Conservation (phyloP, 2,329 filamentous ascomycete genomes). For the Fusarium ambrosium region DNA sequence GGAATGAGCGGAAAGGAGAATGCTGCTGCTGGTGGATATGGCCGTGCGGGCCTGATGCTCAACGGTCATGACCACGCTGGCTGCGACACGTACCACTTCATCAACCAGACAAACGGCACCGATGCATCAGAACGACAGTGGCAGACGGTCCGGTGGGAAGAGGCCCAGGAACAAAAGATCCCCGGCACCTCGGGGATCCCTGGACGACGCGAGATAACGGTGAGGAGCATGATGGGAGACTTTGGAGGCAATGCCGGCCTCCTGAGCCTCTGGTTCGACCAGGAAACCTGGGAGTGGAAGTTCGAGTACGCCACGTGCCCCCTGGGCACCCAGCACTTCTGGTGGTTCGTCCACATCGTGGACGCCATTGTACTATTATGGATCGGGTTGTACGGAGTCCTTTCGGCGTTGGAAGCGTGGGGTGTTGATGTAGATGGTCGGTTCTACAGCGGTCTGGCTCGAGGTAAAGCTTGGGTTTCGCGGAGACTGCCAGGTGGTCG, state of each 20-base stretch:
- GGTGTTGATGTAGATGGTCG: constrained; percentile 55
- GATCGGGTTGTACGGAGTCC: constrained; percentile 44
- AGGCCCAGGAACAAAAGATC: constrained; percentile 59
- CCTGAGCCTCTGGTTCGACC: constrained; percentile 90
- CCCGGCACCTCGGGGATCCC: constrained; percentile 62
- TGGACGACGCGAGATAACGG: constrained; percentile 88
- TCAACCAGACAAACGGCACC: constrained; percentile 71
- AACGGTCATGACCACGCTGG: constrained; percentile 97
- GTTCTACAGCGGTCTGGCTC: constrained; percentile 38
- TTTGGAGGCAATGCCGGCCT: constrained; percentile 94
- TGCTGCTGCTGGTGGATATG: constrained; percentile 72
- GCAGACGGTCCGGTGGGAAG: constrained; percentile 63
- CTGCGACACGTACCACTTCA: constrained; percentile 89
- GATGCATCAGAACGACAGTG: constrained; percentile 59
- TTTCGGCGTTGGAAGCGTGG: constrained; percentile 43
- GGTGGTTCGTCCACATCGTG: constrained; percentile 90
- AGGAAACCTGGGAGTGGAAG: constrained; percentile 78
- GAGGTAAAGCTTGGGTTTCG: constrained; percentile 26
- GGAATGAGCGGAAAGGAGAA: constrained; percentile 76
- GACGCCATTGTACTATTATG: constrained; percentile 65
- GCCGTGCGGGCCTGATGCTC: constrained; percentile 82
- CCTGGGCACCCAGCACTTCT: constrained; percentile 88
- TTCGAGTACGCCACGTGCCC: constrained; percentile 85
- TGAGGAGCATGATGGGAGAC: constrained; percentile 98
- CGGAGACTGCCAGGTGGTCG: constrained; percentile 4